Evolutionary conservation across 768 basidiomycete genomes (phyloP).

Genomic region (Trametes cinnabarina): DNA sequence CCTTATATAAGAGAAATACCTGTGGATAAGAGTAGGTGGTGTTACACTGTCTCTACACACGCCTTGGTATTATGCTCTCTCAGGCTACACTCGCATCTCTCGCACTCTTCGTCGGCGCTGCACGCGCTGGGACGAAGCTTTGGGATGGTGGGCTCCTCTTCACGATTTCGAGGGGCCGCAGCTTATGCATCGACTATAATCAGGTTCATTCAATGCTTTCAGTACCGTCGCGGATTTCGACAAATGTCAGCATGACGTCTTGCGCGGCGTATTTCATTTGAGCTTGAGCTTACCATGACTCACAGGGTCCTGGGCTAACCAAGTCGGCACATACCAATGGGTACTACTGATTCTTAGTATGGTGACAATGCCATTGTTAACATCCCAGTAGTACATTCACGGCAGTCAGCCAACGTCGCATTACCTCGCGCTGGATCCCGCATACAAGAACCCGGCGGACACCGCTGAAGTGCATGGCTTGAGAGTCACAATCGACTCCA

Average conservation of each 20-base stretch:
- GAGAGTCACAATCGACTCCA: conserved; percentile 52
- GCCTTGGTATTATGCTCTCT: conserved; percentile 31
- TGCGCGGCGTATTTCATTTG: not conserved
- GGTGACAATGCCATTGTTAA: not conserved
- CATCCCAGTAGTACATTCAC: conserved; percentile 44
- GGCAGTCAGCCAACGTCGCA: conserved; percentile 49
- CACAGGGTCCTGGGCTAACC: conserved; percentile 54
- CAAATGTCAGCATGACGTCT: conserved; percentile 44
- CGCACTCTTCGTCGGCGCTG: conserved; percentile 27
- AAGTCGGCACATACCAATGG: conserved; percentile 60
- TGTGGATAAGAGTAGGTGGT: not conserved
- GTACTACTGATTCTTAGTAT: conserved; percentile 23
- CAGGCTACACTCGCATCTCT: conserved; percentile 24
- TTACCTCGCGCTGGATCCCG: conserved; percentile 49
- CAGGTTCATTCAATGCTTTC: conserved; percentile 46
- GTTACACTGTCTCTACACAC: not conserved
- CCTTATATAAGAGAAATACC: no score
- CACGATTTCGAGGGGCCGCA: no score
- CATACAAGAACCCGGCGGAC: conserved; percentile 59
- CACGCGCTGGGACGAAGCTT: conserved; percentile 47
- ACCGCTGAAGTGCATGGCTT: conserved; percentile 50
- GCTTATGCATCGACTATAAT: no score
- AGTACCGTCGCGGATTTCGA: conserved; percentile 48
- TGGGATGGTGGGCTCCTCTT: conserved; percentile 43
- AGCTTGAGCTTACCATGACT: not conserved